Evolutionary conservation across 805 yeast species (phyloP).

Genomic region (Wickerhamomyces mucosus): DNA sequence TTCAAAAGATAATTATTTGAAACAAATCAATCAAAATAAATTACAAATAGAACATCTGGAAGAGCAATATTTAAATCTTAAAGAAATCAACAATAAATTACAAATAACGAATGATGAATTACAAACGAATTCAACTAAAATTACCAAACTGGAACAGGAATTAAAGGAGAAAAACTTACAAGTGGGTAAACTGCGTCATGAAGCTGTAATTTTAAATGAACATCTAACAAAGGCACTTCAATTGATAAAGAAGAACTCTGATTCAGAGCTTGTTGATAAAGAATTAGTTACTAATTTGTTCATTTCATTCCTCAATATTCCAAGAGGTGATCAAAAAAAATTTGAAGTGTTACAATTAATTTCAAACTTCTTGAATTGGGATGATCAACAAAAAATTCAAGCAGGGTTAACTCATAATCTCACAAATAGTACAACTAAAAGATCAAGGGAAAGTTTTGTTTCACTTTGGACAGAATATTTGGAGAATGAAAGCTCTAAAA

Average conservation of each 20-base stretch:
- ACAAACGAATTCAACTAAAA: constrained; percentile 15
- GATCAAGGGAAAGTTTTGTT: constrained; percentile 42
- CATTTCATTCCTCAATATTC: constrained; percentile 75
- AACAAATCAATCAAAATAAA: constrained; percentile 1
- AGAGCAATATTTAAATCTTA: constrained; percentile 21
- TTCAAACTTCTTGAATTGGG: constrained; percentile 82
- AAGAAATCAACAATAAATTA: constrained; percentile 16
- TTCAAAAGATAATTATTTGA: constrained; percentile 1
- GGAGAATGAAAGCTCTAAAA: constrained; percentile 73
- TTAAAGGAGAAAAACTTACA: constrained; percentile 63
- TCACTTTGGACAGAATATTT: constrained; percentile 73
- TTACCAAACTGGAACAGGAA: constrained; percentile 38
- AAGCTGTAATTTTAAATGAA: constrained; percentile 86
- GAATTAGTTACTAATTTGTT: constrained; percentile 82
- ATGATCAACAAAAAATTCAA: constrained; percentile 62
- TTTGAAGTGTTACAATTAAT: constrained; percentile 85
- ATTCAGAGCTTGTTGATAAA: constrained; percentile 72
- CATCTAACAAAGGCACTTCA: constrained; percentile 90
- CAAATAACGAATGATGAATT: constrained; percentile 16
- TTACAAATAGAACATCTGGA: constrained; percentile 6
- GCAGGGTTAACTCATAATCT: constrained; percentile 53
- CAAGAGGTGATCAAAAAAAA: constrained; percentile 89
- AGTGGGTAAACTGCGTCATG: constrained; percentile 89
- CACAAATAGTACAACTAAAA: constrained; percentile 14
- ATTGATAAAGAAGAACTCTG: constrained; percentile 68